Base-by-base conservation (phyloP, 140 eudicot genomes). In the Cichorium intybus region DNA sequence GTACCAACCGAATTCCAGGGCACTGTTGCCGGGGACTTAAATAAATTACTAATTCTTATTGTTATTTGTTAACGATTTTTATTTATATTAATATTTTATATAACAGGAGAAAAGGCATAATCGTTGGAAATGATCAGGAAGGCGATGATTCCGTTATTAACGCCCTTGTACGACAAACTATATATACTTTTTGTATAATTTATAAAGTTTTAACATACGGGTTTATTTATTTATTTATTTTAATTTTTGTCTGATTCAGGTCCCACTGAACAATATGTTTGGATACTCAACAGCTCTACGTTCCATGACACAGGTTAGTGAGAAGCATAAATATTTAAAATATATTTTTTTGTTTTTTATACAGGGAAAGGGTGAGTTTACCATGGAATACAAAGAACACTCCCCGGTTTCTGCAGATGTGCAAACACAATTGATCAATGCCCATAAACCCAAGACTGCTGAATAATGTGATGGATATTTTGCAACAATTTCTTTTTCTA, bases 281-380 rank as follows among this genome's bases (percentile, higher is more conserved):
- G 99, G 99, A 60, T 93, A 93, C 71, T 93, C 99, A 1, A 93
- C 99, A 26, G 75, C 95, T 41, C 89, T 93, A 41, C 97, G 99
- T 4, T 93, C 99, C 51, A 93, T 93, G 99, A 93, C 99, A 39
- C 99, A 93, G 99, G 99, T 92, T 17, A 70, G 52, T n/a, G n/a
- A n/a, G n/a, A n/a, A n/a, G n/a, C n/a, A n/a, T n/a, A n/a, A n/a
- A 31, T 7, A 11, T 7, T 6, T 52, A 37, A 27, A 45, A 12
- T 60, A 49, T 61, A 27, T 4, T 37, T 59, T 17, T 4, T 26
- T 2, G 3, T 26, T 49, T 10, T 5, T 20, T n/a, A 41, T 71
- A 68, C 85, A 93, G 99, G 99, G 99, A 6, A 93, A 93, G 74
- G 99, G 99, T 39, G 99, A 93, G 77, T 88, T 93, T 62, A 81